These are phyloP conservation scores for Huntiella decipiens DNA, from an alignment of 2,329 filamentous ascomycete species.

Conservation along the genomic window DNA sequence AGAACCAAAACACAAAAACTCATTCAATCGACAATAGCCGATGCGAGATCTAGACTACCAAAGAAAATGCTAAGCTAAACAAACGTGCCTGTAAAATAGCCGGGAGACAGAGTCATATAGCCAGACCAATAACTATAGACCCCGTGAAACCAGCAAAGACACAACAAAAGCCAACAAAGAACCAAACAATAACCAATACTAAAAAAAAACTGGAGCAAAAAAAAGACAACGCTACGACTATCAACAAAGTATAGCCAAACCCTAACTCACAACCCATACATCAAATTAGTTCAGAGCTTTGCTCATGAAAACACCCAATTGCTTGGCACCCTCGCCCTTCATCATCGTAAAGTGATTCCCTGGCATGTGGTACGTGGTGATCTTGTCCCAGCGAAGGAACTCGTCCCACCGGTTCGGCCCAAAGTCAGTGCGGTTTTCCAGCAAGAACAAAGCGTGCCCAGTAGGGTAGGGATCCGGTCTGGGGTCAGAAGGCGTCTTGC, in stretches of 20 bases:
- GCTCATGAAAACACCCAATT: constrained; percentile 19
- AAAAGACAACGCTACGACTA: not conserved
- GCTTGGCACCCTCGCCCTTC: constrained; percentile 33
- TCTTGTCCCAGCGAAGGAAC: constrained; percentile 40
- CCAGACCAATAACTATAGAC: no score
- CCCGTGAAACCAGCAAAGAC: no score
- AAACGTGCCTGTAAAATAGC: no score
- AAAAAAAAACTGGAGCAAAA: not conserved
- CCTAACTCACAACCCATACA: not conserved
- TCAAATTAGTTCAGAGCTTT: constrained; percentile 16
- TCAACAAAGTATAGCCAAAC: not conserved
- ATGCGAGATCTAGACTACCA: not conserved
- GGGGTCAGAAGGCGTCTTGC: constrained; percentile 45
- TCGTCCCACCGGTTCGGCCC: constrained; percentile 51
- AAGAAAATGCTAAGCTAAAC: not conserved
- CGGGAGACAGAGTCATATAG: no score
- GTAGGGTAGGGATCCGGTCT: constrained; percentile 41
- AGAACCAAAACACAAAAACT: constrained; percentile 2
- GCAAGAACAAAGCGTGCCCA: constrained; percentile 46
- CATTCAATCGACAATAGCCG: constrained; percentile 5
- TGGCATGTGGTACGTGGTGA: constrained; percentile 46
- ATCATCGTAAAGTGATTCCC: constrained; percentile 65
- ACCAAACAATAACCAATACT: not conserved
- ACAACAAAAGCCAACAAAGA: not conserved
- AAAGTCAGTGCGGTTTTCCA: constrained; percentile 57